phyloP scores from a whole-genome alignment of 2,329 filamentous ascomycete species.

The Nannizziopsis barbatae region DNA sequence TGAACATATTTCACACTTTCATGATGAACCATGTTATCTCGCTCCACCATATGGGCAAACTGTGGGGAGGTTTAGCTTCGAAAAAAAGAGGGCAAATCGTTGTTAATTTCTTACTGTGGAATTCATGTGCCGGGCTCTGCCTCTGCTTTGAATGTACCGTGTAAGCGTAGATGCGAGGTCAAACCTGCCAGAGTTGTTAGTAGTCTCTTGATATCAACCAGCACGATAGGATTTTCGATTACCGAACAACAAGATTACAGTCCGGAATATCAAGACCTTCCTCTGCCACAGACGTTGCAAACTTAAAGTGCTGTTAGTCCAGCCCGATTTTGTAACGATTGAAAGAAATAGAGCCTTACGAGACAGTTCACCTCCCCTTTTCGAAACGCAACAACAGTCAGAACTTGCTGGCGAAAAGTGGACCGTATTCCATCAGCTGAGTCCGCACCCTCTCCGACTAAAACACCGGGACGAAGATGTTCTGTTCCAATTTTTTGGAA shows the following conservation, averaged over 20 bases:
- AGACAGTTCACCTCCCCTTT: constrained; percentile 49
- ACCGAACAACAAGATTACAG: constrained; percentile 52
- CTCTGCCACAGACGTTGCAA: constrained; percentile 55
- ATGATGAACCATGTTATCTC: constrained; percentile 54
- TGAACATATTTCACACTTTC: constrained; percentile 44
- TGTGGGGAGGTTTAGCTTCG: constrained; percentile 12
- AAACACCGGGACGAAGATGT: constrained; percentile 49
- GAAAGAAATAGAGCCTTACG: constrained; percentile 17
- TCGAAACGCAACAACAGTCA: constrained; percentile 56
- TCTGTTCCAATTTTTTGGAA: constrained; percentile 49
- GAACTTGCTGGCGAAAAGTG: constrained; percentile 62
- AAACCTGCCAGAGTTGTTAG: constrained; percentile 44
- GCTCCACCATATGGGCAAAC: constrained; percentile 76
- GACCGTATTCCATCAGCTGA: constrained; percentile 47
- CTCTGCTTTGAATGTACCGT: constrained; percentile 86
- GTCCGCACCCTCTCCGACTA: constrained; percentile 50
- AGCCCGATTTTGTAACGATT: background rate
- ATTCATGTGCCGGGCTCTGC: constrained; percentile 63
- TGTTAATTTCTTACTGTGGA: constrained; percentile 44
- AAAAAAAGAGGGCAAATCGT: background rate
- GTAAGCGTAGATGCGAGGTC: constrained; percentile 85
- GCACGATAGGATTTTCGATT: background rate
- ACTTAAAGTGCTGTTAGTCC: constrained; percentile 26
- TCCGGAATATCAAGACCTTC: constrained; percentile 57
- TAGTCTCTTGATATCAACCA: background rate